These are phyloP conservation scores for Syncephalastrum racemosum DNA, from an alignment of 371 early-diverging fungal genomes.

Conservation along the genomic window DNA sequence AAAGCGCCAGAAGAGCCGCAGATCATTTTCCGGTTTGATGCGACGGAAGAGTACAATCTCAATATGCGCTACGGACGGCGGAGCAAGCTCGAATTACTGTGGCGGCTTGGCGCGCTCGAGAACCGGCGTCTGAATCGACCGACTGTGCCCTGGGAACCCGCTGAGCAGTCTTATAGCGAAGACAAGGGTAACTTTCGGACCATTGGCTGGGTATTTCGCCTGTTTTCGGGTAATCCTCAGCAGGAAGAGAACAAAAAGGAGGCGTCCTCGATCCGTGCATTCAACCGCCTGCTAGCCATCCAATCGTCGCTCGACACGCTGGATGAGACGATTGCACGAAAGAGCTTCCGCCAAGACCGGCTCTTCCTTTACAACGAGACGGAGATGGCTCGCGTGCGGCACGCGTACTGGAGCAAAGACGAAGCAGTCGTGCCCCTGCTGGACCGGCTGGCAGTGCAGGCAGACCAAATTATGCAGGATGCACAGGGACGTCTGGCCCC, in stretches of 20 bases:
- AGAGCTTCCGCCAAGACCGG: slow-evolving; percentile 52
- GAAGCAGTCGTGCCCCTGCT: slow-evolving; percentile 33
- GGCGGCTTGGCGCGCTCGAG: slow-evolving; percentile 65
- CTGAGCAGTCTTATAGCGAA: slow-evolving; percentile 48
- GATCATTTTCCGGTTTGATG: slow-evolving; percentile 65
- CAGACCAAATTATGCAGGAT: slow-evolving; percentile 38
- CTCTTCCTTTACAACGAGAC: slow-evolving; percentile 60
- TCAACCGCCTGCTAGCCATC: slow-evolving; percentile 65
- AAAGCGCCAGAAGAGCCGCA: slow-evolving; percentile 71
- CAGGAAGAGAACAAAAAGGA: slow-evolving; percentile 70
- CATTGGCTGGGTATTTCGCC: slow-evolving; percentile 70
- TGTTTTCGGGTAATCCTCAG: slow-evolving; percentile 65
- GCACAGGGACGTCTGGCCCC: slow-evolving; percentile 24
- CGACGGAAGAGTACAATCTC: slow-evolving; percentile 59
- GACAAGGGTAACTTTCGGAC: slow-evolving; percentile 63
- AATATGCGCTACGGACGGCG: slow-evolving; percentile 74
- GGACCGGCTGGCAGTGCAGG: slow-evolving; percentile 37
- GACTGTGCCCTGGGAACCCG: slow-evolving; percentile 64
- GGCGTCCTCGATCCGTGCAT: slow-evolving; percentile 63
- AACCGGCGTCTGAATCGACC: slow-evolving; percentile 56
- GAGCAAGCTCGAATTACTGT: slow-evolving; percentile 68
- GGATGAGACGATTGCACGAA: slow-evolving; percentile 65
- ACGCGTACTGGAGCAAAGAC: slow-evolving; percentile 61
- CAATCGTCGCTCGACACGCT: slow-evolving; percentile 64
- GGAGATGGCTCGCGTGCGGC: slow-evolving; percentile 49